Conservation (phyloP, 2,329 filamentous ascomycete species). For the Fusarium zealandicum region DNA sequence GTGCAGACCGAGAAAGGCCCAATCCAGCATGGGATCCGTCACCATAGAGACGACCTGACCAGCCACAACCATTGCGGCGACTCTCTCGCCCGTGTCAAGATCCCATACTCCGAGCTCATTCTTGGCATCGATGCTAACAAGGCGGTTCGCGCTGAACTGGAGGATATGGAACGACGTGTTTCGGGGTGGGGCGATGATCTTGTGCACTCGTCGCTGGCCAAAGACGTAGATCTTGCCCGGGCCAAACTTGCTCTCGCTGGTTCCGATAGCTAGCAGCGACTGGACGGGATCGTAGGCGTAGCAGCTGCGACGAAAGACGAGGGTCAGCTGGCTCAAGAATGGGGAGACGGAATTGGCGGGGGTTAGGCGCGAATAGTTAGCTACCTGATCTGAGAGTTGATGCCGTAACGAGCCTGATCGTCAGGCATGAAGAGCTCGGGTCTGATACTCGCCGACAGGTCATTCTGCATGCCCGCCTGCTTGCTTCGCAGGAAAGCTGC, state of each 20-base stretch:
- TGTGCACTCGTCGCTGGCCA: constrained; percentile 81
- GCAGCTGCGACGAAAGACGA: constrained; percentile 58
- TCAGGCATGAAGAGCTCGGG: constrained; percentile 83
- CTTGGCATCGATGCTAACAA: constrained; percentile 83
- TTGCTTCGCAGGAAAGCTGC: constrained; percentile 88
- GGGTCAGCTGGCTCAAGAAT: constrained; percentile 30
- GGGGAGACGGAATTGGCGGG: constrained; percentile 22
- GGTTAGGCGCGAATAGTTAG: constrained; percentile 7
- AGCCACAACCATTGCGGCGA: constrained; percentile 77
- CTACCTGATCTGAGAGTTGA: constrained; percentile 77
- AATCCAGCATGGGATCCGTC: constrained; percentile 91
- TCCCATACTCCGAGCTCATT: constrained; percentile 89
- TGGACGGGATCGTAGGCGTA: constrained; percentile 93
- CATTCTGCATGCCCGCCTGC: constrained; percentile 90
- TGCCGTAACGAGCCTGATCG: constrained; percentile 82
- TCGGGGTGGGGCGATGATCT: constrained; percentile 73
- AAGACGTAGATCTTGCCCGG: constrained; percentile 88
- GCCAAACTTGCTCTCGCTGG: constrained; percentile 84
- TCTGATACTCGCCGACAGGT: constrained; percentile 82
- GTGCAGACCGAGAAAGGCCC: constrained; percentile 84
- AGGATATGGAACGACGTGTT: constrained; percentile 78
- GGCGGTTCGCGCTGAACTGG: constrained; percentile 85
- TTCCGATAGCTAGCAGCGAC: constrained; percentile 90
- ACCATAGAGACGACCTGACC: constrained; percentile 77
- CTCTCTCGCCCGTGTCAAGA: constrained; percentile 70